A percentile compares a stretch with the other conserved stretches of the same genome.
Evolutionary conservation across 2,329 filamentous ascomycete species (phyloP).

Genomic region (Escovopsis sp.): DNA sequence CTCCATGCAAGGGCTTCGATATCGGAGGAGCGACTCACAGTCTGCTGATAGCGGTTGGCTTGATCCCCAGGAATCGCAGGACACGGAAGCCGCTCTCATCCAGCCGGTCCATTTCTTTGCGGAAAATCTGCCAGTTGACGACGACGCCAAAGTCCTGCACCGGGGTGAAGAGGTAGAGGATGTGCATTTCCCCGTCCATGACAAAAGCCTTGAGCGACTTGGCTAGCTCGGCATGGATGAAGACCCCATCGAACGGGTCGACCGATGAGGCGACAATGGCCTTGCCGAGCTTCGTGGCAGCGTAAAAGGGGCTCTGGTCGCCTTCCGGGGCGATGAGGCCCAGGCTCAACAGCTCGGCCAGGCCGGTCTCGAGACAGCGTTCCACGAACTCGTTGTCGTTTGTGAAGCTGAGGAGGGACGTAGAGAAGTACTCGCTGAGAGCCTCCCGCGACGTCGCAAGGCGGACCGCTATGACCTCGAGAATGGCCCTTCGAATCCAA

Average conservation of each 20-base stretch:
- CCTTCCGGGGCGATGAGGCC: conserved; percentile 33
- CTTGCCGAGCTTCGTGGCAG: conserved; percentile 50
- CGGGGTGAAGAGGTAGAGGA: conserved; percentile 64
- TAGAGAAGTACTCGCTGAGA: conserved; percentile 52
- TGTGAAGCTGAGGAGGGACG: conserved; percentile 50
- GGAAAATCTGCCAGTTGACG: conserved; percentile 60
- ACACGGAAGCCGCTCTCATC: conserved; percentile 60
- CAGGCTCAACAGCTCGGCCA: conserved; percentile 40
- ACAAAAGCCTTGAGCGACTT: conserved; percentile 58
- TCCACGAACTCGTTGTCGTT: conserved; percentile 34
- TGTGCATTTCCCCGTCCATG: conserved; percentile 69
- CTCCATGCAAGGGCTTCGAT: background rate
- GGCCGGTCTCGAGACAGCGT: conserved; percentile 40
- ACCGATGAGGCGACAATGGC: conserved; percentile 61
- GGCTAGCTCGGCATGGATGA: conserved; percentile 54
- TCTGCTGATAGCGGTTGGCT: conserved; percentile 49
- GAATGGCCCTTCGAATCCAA: conserved; percentile 37
- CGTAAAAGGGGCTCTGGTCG: conserved; percentile 36
- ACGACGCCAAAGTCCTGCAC: conserved; percentile 41
- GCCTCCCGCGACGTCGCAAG: conserved; percentile 51
- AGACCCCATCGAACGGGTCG: conserved; percentile 60
- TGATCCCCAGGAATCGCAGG: conserved; percentile 52
- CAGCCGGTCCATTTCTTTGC: conserved; percentile 53
- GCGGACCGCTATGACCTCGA: conserved; percentile 56
- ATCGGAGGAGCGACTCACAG: conserved; percentile 32